Evolutionary conservation across 805 yeast species (phyloP).

Genomic region (Zygosaccharomyces bailii): DNA sequence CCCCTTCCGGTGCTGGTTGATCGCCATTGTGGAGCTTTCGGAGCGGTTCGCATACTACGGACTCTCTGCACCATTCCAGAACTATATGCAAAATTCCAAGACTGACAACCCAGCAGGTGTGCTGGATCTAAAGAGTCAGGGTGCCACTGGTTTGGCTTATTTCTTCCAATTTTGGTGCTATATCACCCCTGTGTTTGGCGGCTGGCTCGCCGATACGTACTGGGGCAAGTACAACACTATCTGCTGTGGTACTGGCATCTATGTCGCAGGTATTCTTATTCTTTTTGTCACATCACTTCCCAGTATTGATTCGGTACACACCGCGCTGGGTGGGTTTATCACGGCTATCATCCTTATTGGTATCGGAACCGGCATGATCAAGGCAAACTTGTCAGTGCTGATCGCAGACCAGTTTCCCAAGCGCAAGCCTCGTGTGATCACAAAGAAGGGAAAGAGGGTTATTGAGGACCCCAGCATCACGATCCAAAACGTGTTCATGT

Average conservation of each 20-base stretch:
- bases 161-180: constrained; percentile 82
- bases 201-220: constrained; percentile 68
- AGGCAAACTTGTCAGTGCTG: constrained; percentile 64
- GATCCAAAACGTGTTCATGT: constrained; percentile 69
- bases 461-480: constrained; percentile 68
- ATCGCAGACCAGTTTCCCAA: constrained; percentile 73
- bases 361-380: constrained; percentile 77
- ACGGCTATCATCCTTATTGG: constrained; percentile 51
- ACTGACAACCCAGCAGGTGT: constrained; percentile 48
- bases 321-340: constrained; percentile 61
- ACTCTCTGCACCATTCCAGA: constrained; percentile 69
- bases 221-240: constrained; percentile 73
- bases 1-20: constrained; percentile 47
- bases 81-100: constrained; percentile 64
- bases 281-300: constrained; percentile 71
- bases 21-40: constrained; percentile 68
- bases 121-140: constrained; percentile 54
- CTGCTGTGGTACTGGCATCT: constrained; percentile 54
- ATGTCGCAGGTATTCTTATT: constrained; percentile 59
- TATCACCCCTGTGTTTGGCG: constrained; percentile 74
- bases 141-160: constrained; percentile 70
- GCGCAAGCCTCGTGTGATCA: constrained; percentile 54
- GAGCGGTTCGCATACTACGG: constrained; percentile 84
- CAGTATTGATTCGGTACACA: constrained; percentile 43
- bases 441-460: constrained; percentile 62